A percentile compares a stretch with the other conserved stretches of the same genome.
These are phyloP conservation scores for Cercospora citrullina DNA, from an alignment of 2,329 filamentous ascomycete species.

Conservation along the genomic window DNA sequence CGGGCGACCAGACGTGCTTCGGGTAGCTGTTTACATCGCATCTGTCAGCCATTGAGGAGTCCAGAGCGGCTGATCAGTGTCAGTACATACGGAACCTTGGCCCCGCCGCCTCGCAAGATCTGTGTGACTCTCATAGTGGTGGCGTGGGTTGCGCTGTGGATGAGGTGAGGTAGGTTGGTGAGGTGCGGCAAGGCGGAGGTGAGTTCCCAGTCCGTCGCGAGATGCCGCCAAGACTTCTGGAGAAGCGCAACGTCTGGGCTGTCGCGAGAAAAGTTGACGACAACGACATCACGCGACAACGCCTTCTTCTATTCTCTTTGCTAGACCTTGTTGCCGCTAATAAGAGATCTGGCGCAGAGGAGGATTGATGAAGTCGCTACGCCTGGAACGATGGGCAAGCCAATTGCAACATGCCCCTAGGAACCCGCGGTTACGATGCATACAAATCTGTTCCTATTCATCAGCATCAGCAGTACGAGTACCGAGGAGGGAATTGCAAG, in stretches of 20 bases:
- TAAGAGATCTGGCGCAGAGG: neutral
- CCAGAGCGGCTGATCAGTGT: neutral
- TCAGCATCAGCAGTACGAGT: conserved; percentile 14
- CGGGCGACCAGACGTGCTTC: conserved; percentile 91
- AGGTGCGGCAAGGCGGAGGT: conserved; percentile 14
- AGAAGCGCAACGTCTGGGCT: neutral
- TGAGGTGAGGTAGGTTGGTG: conserved; percentile 25
- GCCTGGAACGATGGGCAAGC: conserved; percentile 59
- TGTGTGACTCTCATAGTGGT: conserved; percentile 36
- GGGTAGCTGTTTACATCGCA: conserved; percentile 31
- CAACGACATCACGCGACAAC: conserved; percentile 13
- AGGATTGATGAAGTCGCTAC: conserved; percentile 48
- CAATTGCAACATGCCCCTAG: conserved; percentile 56
- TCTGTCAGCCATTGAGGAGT: conserved; percentile 27
- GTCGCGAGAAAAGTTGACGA: conserved; percentile 11
- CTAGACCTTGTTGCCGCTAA: neutral
- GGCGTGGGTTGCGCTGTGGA: conserved; percentile 15
- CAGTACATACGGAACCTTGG: conserved; percentile 66
- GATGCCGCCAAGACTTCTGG: neutral
- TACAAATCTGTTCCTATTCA: conserved; percentile 30
- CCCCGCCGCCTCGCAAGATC: conserved; percentile 67
- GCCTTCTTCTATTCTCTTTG: neutral
- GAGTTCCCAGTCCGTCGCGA: neutral
- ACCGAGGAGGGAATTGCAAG: conserved; percentile 25
- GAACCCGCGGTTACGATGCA: conserved; percentile 46